Evolutionary conservation across 2,329 filamentous ascomycete species (phyloP), one percentile per base, ranked within the genome.

Genomic region (Exophiala alcalophila): DNA sequence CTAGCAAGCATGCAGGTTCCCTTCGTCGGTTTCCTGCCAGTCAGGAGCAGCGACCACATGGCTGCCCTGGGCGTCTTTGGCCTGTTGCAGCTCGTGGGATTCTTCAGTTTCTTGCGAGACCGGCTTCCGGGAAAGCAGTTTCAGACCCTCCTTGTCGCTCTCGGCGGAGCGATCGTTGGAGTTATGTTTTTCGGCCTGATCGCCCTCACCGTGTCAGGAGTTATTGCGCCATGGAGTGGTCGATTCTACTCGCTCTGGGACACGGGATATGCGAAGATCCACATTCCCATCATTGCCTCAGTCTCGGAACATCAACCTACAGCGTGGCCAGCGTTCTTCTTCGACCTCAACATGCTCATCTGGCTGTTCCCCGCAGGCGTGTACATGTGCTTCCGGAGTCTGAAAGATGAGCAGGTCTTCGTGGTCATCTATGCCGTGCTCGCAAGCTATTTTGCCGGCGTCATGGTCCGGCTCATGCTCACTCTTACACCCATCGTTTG

Each of bases 211-310:
- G 81, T 90, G 14, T 79, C 87, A 12, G 92, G 92, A 49, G 85
- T 92, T 55, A 92, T 98, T 65, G 92, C 94, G 15, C 92, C 94
- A 12, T 98, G 92, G 92, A 89, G 86, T 59, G 92, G 92, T 52
- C 90, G 92, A 59, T 98, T 98, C 78, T 98, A 98, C 73, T 98
- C 94, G 15, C 81, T 98, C 21, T 98, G 91, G 89, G 94, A 98
- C 65, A 98, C 92, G 4, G 85, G 88, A 58, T 98, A 98, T 63
- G 92, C 92, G 60, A 98, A 98, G 76, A 94, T 97, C 53, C 92
- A 98, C 62, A 98, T 98, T 62, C 92, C 92, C 49, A 98, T 98
- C 63, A 98, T 98, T 65, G 92, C 92, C 3, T 98, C 92, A n/a
- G 92, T 98, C 32, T 98, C 92, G 1, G 92, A 98, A 71, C 92